Evolutionary conservation across 192 early-diverging fungal genomes (phyloP), one percentile per base, ranked within the genome.

Genomic region (Phlyctochytrium bullatum): DNA sequence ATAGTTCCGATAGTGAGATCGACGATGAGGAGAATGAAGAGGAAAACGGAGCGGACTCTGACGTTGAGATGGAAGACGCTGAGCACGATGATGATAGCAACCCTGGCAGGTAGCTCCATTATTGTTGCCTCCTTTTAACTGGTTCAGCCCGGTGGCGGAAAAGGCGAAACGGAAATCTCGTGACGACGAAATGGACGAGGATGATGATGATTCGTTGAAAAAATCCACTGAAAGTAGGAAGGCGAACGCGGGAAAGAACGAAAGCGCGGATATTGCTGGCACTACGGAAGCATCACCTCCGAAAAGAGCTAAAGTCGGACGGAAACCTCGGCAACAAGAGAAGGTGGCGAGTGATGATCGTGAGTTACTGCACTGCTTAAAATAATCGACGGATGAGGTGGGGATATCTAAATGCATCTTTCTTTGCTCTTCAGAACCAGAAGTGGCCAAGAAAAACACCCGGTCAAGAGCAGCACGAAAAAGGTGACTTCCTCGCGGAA

Each of bases 11-110:
- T 36, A 34, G 28, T 33, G 34, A 2, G 33, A 29, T 62, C 47
- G 67, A 69, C 36, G 60, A 69, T 28, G 35, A 33, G 14, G 52
- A 52, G 16, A 66, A 36, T 4, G 66, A 63, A 28, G 67, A 68
- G 3, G 66, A 57, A 57, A 62, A 40, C 2, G 36, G 32, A 2
- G 25, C 2, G 62, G 47, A 17, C 17, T n/a, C 12, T 23, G 59
- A 47, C 20, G 2, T 24, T 20, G 66, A 65, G 69, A n/a, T 53
- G 17, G 69, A 50, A 14, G 40, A n/a, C 40, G n/a, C 40, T 10
- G 40, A n/a, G n/a, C 12, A 10, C 40, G 40, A 50, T n/a, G 10
- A 10, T 10, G 40, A 50, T n/a, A n/a, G 40, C 40, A 10, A n/a
- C 12, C 40, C 12, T 14, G n/a, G 40, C 10, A 50, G n/a, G 23